These are phyloP conservation scores for Pterocarpus santalinus DNA, from an alignment of 306 rosid species.

Conservation along the genomic window DNA sequence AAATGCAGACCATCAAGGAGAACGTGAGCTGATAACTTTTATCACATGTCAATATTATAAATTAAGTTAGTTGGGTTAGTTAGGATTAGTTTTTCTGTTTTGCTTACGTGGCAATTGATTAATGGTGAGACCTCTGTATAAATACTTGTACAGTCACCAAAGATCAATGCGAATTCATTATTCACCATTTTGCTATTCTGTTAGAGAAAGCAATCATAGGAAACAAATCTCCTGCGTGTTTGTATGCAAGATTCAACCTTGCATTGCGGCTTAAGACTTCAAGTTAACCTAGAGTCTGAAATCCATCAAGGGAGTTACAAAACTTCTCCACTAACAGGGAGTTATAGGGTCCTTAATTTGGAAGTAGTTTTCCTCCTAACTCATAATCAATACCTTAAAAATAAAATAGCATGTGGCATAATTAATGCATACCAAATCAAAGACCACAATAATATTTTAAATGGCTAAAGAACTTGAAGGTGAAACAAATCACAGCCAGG, in stretches of 20 bases:
- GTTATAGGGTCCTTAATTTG: neutral
- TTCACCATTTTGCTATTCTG: too few relatives aligned
- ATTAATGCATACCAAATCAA: constrained; percentile 2
- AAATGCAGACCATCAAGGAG: neutral
- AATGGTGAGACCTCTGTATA: too few relatives aligned
- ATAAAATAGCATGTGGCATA: neutral
- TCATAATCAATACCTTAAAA: neutral
- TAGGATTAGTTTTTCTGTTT: too few relatives aligned
- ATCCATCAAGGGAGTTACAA: constrained; percentile 16
- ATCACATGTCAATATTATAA: too few relatives aligned
- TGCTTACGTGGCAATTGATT: too few relatives aligned
- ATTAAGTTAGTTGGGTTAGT: too few relatives aligned
- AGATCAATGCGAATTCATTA: too few relatives aligned
- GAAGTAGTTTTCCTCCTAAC: neutral
- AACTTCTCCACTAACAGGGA: constrained; percentile 15
- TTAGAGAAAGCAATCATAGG: constrained; percentile 1
- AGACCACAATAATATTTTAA: neutral
- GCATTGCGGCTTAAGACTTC: neutral
- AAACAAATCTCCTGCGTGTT: neutral
- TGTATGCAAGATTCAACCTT: neutral
- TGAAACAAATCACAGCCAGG: constrained; percentile 33
- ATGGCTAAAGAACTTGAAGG: constrained; percentile 18
- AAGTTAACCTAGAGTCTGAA: neutral
- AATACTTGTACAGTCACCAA: too few relatives aligned
- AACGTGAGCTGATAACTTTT: neutral